phyloP scores from a whole-genome alignment of 305 asterid genomes.

The Fraxinus greggii region DNA sequence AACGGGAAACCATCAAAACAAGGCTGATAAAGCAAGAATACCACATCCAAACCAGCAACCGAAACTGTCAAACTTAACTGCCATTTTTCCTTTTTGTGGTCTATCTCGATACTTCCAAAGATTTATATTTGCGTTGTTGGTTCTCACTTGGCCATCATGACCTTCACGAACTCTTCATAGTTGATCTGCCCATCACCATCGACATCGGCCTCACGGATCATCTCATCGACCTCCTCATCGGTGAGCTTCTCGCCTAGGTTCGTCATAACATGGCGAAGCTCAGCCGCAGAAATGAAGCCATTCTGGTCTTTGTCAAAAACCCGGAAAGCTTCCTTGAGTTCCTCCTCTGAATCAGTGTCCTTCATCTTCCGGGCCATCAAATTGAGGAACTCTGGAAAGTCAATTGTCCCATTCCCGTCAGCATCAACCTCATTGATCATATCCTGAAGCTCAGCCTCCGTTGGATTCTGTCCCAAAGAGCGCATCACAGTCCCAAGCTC shows the following conservation, averaged over 20 bases:
- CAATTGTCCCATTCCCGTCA: conserved; percentile 87
- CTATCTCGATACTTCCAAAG: conserved; percentile 4
- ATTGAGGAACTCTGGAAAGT: conserved; percentile 89
- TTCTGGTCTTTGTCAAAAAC: conserved; percentile 88
- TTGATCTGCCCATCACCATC: conserved; percentile 94
- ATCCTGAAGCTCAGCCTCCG: conserved; percentile 85
- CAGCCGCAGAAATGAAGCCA: conserved; percentile 84
- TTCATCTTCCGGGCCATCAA: conserved; percentile 92
- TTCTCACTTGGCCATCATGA: conserved; percentile 96
- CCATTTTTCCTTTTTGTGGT: conserved; percentile 23
- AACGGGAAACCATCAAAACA: conserved; percentile 24
- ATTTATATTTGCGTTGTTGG: conserved; percentile 17
- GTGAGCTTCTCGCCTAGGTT: conserved; percentile 88
- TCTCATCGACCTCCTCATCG: conserved; percentile 84
- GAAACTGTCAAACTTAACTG: conserved; percentile 24
- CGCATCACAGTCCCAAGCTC: conserved; percentile 93
- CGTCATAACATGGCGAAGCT: conserved; percentile 88
- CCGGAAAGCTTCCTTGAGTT: conserved; percentile 85
- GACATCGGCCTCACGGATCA: conserved; percentile 90
- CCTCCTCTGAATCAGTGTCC: conserved; percentile 89
- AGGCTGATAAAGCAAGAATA: conserved; percentile 29
- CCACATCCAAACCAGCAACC: conserved; percentile 31
- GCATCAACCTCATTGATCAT: conserved; percentile 91
- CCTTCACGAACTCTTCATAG: conserved; percentile 92
- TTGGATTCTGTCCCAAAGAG: conserved; percentile 82